Percentiles rank a stretch among this genome's conserved stretches.
These are phyloP conservation scores for Tricholomella constricta DNA, from an alignment of 768 basidiomycete species.

Conservation along the genomic window DNA sequence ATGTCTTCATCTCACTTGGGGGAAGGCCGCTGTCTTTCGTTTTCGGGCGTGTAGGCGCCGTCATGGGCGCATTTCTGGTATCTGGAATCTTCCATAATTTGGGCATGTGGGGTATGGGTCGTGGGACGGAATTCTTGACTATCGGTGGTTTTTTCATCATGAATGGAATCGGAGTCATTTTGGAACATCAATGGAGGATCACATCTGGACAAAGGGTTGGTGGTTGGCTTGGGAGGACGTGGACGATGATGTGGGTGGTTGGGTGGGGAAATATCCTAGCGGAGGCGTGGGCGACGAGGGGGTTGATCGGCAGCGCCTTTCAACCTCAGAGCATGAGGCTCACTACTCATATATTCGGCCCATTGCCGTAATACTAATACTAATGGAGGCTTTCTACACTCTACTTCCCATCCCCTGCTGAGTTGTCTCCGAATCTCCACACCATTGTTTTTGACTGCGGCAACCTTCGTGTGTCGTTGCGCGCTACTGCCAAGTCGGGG, in stretches of 20 bases:
- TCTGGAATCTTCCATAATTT: slow-evolving; percentile 64
- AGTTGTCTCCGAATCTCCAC: too few relatives aligned
- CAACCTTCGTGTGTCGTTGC: too few relatives aligned
- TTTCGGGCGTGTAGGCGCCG: slow-evolving; percentile 48
- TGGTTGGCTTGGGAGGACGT: slow-evolving; percentile 52
- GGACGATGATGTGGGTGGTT: slow-evolving; percentile 51
- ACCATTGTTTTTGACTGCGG: too few relatives aligned
- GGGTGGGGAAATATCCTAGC: slow-evolving; percentile 49
- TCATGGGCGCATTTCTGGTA: slow-evolving; percentile 59
- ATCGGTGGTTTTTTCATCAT: slow-evolving; percentile 58
- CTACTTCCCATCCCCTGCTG: background rate
- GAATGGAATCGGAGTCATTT: slow-evolving; percentile 51
- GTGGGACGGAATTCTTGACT: slow-evolving; percentile 45
- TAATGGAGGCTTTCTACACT: too few relatives aligned
- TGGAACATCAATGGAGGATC: slow-evolving; percentile 50
- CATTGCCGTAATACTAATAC: slow-evolving; percentile 3
- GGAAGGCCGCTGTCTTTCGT: slow-evolving; percentile 41
- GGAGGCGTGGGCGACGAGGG: slow-evolving; percentile 50
- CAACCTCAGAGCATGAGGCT: slow-evolving; percentile 37
- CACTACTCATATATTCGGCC: slow-evolving; percentile 28
- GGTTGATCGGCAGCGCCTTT: slow-evolving; percentile 42
- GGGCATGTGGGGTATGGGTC: slow-evolving; percentile 59
- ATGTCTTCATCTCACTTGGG: slow-evolving; percentile 56
- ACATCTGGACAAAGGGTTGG: slow-evolving; percentile 46
- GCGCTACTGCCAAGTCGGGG: too few relatives aligned